Evolutionary conservation across 352 stramenopile genomes (phyloP).

Genomic region (Pythium diclinum): DNA sequence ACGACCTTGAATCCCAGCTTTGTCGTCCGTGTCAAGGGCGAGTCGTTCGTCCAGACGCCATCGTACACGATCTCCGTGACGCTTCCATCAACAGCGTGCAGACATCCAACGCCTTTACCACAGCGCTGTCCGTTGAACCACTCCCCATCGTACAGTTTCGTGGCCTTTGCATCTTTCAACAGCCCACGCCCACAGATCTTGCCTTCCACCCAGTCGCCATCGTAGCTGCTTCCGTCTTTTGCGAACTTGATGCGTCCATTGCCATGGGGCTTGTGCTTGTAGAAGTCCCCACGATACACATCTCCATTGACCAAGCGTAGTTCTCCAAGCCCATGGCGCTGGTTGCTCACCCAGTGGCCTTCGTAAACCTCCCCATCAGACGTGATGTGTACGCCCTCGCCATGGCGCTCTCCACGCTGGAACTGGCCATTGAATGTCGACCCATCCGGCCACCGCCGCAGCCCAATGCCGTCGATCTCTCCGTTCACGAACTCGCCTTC

Average conservation of each 20-base stretch:
- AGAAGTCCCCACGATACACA: slow-evolving; percentile 46
- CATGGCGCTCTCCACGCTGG: slow-evolving; percentile 45
- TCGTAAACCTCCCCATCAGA: slow-evolving; percentile 48
- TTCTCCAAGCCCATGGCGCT: slow-evolving; percentile 40
- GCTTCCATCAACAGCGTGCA: background rate
- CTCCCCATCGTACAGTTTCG: slow-evolving; percentile 40
- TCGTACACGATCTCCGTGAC: slow-evolving; percentile 7
- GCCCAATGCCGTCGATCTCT: slow-evolving; percentile 57
- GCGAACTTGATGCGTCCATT: slow-evolving; percentile 32
- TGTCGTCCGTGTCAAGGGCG: slow-evolving; percentile 5
- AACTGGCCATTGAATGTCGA: slow-evolving; percentile 63
- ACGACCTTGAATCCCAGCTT: slow-evolving; percentile 17
- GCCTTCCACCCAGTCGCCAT: slow-evolving; percentile 44
- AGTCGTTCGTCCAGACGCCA: slow-evolving; percentile 22
- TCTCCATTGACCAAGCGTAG: slow-evolving; percentile 31
- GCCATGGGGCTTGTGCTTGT: slow-evolving; percentile 39
- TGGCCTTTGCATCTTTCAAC: slow-evolving; percentile 15
- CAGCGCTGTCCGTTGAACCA: slow-evolving; percentile 36
- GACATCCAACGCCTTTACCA: slow-evolving; percentile 30
- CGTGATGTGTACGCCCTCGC: slow-evolving; percentile 45
- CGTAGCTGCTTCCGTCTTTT: slow-evolving; percentile 24
- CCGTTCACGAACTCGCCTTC: slow-evolving; percentile 53
- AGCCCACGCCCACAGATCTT: slow-evolving; percentile 25
- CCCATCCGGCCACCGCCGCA: slow-evolving; percentile 53
- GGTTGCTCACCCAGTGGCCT: slow-evolving; percentile 50